These are phyloP conservation scores for Orbilia oligospora DNA, from an alignment of 2,329 filamentous ascomycete genomes.

Conservation along the genomic window DNA sequence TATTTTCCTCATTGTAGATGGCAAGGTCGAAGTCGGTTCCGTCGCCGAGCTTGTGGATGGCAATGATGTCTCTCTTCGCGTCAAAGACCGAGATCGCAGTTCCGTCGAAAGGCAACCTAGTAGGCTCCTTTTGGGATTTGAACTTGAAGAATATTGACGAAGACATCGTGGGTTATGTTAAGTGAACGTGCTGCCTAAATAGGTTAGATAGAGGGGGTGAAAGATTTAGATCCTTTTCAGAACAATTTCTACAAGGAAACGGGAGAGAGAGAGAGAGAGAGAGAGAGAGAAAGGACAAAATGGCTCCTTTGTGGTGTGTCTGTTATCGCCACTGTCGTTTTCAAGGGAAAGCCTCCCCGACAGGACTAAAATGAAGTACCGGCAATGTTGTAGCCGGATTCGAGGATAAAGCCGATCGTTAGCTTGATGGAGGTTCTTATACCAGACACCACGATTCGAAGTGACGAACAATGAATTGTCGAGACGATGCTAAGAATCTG, in stretches of 20 bases:
- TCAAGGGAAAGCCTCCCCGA: slow-evolving; percentile 46
- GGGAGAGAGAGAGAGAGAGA: not conserved
- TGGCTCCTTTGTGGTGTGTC: not conserved
- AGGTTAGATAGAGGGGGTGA: slow-evolving; percentile 18
- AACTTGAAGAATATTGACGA: slow-evolving; percentile 99
- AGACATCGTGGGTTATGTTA: slow-evolving; percentile 74
- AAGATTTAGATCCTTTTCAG: slow-evolving; percentile 20
- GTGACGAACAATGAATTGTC: not conserved
- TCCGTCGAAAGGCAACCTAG: slow-evolving; percentile 94
- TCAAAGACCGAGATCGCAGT: slow-evolving; percentile 99
- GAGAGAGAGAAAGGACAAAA: not conserved
- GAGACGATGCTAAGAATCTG: slow-evolving; percentile 10
- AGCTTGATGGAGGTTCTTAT: slow-evolving; percentile 16
- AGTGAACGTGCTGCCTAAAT: slow-evolving; percentile 39
- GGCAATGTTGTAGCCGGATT: slow-evolving; percentile 13
- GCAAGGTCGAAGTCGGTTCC: slow-evolving; percentile 96
- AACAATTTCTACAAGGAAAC: slow-evolving; percentile 41
- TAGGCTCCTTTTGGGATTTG: slow-evolving; percentile 97
- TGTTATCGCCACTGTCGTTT: slow-evolving; percentile 12
- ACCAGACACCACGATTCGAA: slow-evolving; percentile 15
- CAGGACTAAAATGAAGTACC: slow-evolving; percentile 14
- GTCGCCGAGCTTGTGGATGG: slow-evolving; percentile 91
- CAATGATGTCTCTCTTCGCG: slow-evolving; percentile 98
- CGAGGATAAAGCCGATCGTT: slow-evolving; percentile 4
- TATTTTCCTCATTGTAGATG: slow-evolving; percentile 92